Evolutionary conservation across 371 early-diverging fungal genomes (phyloP).

Genomic region (Fennellomyces sp.): DNA sequence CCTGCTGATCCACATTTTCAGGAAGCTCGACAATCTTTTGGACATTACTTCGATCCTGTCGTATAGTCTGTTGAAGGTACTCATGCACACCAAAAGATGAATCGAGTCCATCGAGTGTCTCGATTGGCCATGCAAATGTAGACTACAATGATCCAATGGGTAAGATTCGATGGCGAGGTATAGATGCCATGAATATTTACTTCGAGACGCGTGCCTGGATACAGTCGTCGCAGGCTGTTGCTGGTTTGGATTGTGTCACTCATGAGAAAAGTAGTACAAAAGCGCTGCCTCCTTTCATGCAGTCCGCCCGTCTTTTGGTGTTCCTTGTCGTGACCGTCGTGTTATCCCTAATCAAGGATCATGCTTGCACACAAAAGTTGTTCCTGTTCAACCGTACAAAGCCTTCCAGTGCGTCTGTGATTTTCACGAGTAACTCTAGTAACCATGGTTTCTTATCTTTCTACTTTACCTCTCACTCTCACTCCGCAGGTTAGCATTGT

Average conservation of each 20-base stretch:
- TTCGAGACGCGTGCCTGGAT: conserved; percentile 43
- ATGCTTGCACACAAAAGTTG: too few species aligned
- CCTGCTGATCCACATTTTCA: conserved; percentile 61
- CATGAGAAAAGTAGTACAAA: not conserved
- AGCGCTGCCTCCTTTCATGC: too few species aligned
- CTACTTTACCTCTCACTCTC: too few species aligned
- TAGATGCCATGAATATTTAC: conserved; percentile 18
- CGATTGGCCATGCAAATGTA: conserved; percentile 59
- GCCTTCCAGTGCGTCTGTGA: too few species aligned
- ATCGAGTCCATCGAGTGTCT: conserved; percentile 64
- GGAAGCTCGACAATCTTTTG: conserved; percentile 69
- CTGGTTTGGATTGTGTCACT: conserved; percentile 1
- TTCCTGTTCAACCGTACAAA: too few species aligned
- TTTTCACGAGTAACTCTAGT: too few species aligned
- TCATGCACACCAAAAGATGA: conserved; percentile 83
- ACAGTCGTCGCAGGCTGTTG: conserved; percentile 25
- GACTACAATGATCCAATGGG: not conserved
- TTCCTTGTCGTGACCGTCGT: too few species aligned
- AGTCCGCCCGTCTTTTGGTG: too few species aligned
- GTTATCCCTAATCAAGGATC: too few species aligned
- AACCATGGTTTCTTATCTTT: too few species aligned
- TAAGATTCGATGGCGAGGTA: not conserved
- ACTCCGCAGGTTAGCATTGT: too few species aligned
- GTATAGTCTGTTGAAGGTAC: conserved; percentile 80
- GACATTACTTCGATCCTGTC: conserved; percentile 67